A percentile compares a stretch with the other conserved stretches of the same genome.
phyloP scores from a whole-genome alignment of 495 filamentous ascomycete species.

The Hamigera avellanea region DNA sequence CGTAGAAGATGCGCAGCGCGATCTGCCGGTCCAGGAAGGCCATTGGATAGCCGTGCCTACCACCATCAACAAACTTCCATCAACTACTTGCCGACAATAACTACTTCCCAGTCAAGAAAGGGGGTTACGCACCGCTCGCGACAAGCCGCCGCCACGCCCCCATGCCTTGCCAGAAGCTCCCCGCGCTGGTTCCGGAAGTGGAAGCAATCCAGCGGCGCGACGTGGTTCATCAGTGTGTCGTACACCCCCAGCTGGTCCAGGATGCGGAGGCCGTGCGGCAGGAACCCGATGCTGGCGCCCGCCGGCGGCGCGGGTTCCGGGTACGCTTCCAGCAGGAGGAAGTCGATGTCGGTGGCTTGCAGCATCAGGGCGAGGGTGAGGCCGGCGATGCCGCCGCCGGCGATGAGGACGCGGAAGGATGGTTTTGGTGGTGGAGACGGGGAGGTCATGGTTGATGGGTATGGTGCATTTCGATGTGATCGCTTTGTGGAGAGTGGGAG shows the following conservation, averaged over 20 bases:
- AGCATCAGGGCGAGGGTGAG: constrained; percentile 9
- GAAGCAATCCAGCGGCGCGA: constrained; percentile 9
- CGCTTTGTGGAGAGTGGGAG: no score
- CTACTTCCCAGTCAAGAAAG: no score
- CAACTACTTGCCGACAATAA: no score
- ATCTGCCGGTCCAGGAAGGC: constrained; percentile 20
- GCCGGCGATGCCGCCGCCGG: constrained; percentile 42
- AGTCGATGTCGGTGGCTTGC: constrained; percentile 11
- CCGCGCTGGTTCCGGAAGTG: constrained; percentile 10
- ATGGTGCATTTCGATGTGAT: no score
- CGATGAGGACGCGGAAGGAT: no score
- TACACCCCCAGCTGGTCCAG: constrained; percentile 23
- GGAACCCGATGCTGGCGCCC: constrained; percentile 9
- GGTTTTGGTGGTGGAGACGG: no score
- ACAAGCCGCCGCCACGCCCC: no score
- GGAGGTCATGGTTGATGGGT: no score
- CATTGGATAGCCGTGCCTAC: constrained; percentile 9
- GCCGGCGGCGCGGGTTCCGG: constrained; percentile 6
- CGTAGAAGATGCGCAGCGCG: constrained; percentile 24
- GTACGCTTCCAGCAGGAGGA: constrained; percentile 10
- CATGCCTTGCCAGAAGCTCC: constrained; percentile 4
- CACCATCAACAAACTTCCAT: no score
- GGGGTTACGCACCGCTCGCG: no score
- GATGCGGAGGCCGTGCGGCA: constrained; percentile 12
- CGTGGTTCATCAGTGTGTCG: constrained; percentile 9